Conservation (phyloP, 805 yeast species). For the Kluyveromyces lactis region DNA sequence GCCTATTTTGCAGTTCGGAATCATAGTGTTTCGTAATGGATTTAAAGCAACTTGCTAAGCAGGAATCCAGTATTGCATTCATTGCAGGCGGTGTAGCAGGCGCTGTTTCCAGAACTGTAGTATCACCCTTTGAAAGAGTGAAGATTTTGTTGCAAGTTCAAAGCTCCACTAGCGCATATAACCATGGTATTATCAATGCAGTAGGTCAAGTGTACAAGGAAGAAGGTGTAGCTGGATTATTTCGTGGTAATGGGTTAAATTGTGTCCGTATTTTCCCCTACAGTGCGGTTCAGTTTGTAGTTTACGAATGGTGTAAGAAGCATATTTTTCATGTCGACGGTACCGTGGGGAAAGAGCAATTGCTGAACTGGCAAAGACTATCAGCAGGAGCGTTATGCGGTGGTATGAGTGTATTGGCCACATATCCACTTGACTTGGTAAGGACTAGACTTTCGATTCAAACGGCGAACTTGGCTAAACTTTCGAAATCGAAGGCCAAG, state of each 20-base stretch:
- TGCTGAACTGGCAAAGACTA: conserved; percentile 52
- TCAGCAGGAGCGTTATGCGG: conserved; percentile 80
- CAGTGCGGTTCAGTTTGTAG: conserved; percentile 88
- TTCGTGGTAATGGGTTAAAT: conserved; percentile 85
- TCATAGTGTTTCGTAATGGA: background rate
- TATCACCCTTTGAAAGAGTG: conserved; percentile 91
- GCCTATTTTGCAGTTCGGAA: no score
- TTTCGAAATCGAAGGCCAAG: conserved; percentile 36
- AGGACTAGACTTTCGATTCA: conserved; percentile 85
- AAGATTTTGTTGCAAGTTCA: conserved; percentile 88
- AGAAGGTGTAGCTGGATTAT: conserved; percentile 86
- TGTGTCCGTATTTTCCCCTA: conserved; percentile 89
- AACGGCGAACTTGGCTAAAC: conserved; percentile 54
- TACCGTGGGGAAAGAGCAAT: conserved; percentile 25
- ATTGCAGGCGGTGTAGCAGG: conserved; percentile 74
- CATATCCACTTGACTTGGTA: conserved; percentile 88
- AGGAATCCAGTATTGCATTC: conserved; percentile 33
- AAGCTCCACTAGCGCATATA: conserved; percentile 37
- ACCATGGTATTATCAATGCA: conserved; percentile 68
- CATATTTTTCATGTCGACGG: conserved; percentile 28
- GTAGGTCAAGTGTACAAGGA: conserved; percentile 72
- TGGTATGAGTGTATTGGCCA: conserved; percentile 63
- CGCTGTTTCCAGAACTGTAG: conserved; percentile 79
- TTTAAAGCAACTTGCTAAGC: conserved; percentile 11
- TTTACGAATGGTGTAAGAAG: conserved; percentile 58